Evolutionary conservation across 2,329 filamentous ascomycete genomes (phyloP), one percentile per base, ranked within the genome.

Genomic region (Epichloe coenophiala): DNA sequence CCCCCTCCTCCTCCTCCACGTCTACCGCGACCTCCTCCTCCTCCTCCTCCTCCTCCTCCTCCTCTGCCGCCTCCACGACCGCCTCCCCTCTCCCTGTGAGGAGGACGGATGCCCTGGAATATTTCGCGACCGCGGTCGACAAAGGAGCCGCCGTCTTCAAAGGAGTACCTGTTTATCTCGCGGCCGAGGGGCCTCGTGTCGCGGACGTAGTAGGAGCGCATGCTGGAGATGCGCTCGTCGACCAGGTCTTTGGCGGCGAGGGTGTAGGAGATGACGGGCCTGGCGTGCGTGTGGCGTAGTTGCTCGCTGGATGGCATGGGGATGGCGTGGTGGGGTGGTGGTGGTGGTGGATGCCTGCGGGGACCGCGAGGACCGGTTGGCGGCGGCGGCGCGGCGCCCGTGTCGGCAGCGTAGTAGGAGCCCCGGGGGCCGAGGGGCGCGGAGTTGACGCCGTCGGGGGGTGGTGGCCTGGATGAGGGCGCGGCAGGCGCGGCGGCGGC

Each of bases 81-180:
- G 62, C 65, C 51, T 59, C 65, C 60, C 11, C 63, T 59, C 58
- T 78, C 74, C 9, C 76, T 68, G 53, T 77, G 73, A 1, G 80
- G 79, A 23, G 78, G 79, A 23, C 80, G 70, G 53, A 84, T 81
- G 15, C 79, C 80, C 45, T 79, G 68, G 60, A 83, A 83, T 38
- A 83, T 80, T 62, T 89, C 86, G 15, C 79, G 79, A 13, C 85
- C 86, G 49, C 82, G 75, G 62, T 89, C 84, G 43, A 89, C 83
- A 49, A 89, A 80, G 5, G 66, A 61, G 53, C 82, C 78, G 1
- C 72, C 74, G 51, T 81, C 71, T 63, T 88, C 84, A 58, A 89
- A 89, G 0, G 82, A 84, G 62, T 87, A 88, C 35, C 85, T 74
- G 61, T 86, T 81, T 66, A 78, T 78, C 48, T 73, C 67, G 54